These are phyloP conservation scores for Apostasia shenzhenica DNA, from an alignment of 106 monocot genomes.

Conservation along the genomic window DNA sequence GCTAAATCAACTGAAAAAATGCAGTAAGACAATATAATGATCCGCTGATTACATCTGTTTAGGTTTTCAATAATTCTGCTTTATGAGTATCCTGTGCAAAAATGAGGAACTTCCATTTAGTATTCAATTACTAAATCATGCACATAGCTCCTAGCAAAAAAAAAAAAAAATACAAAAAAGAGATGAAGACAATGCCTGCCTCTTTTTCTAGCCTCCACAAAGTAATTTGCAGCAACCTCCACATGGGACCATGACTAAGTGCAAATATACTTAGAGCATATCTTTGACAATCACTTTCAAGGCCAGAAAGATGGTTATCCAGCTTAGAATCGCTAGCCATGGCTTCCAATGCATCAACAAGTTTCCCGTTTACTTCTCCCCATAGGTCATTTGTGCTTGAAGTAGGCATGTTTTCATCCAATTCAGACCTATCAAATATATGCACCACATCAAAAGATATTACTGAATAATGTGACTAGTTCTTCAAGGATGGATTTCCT, in stretches of 20 bases:
- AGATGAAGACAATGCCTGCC: constrained; percentile 5
- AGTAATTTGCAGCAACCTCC: constrained; percentile 3
- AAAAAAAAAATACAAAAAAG: neutral
- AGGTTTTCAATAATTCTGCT: too few species aligned
- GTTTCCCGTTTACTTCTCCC: constrained; percentile 7
- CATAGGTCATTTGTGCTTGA: neutral
- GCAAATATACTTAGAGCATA: constrained; percentile 8
- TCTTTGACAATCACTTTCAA: neutral
- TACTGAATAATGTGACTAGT: neutral
- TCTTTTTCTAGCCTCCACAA: constrained; percentile 2
- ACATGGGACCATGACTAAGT: neutral
- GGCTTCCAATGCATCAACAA: constrained; percentile 4
- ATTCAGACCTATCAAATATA: constrained; percentile 4
- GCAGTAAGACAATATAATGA: too few species aligned
- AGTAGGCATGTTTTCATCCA: neutral
- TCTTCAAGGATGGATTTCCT: neutral
- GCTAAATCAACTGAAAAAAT: too few species aligned
- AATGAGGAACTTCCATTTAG: too few species aligned
- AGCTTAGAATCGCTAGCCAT: neutral
- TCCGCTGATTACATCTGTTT: too few species aligned
- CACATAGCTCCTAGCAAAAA: too few species aligned
- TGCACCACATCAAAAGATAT: neutral
- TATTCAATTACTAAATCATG: too few species aligned
- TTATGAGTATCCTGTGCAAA: too few species aligned
- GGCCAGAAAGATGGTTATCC: neutral